Evolutionary conservation across 2,329 filamentous ascomycete genomes (phyloP), one percentile per base, ranked within the genome.

Genomic region (Geosmithia flava): DNA sequence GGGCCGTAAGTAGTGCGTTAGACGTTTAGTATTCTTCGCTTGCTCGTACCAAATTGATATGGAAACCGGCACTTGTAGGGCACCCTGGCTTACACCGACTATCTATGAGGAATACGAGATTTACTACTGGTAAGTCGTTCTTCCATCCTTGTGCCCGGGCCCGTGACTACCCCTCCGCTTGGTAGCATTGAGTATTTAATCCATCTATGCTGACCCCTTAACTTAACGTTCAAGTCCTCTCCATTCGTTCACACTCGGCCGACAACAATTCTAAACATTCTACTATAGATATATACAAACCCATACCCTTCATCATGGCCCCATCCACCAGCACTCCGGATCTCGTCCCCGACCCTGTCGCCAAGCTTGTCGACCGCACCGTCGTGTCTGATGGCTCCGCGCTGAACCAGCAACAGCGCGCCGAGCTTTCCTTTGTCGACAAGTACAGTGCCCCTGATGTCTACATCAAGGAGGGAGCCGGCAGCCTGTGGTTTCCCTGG

Each of bases 391-490:
- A 48, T 23, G 47, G 13, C 3, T 51, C 49, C 47, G 17, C 43
- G 39, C 20, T 51, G 44, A 48, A 47, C 40, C 47, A 51, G 44
- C 43, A 48, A 17, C 43, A 48, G 39, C 49, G 49, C 2, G 44
- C 49, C 1, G 55, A 57, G 49, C 47, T 57, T 8, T 53, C 53
- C 8, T 56, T 57, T 8, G 53, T 53, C 46, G 55, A 57, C 53
- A 57, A 54, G 47, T 57, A 55, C 52, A 56, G 55, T 50, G 53
- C 55, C 2, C 55, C 55, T 46, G 55, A 57, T 19, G 47, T 57
- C 39, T 57, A 56, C 11, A 56, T 57, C 51, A 55, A 52, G 41
- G 48, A 17, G 15, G 49, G 56, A 46, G 48, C 44, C 2, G 55
- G 55, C 45, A 57, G 55, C 7, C 27, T 55, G 1, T 57, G 53